Percentiles rank a stretch among this genome's conserved stretches.
phyloP scores from a whole-genome alignment of 352 stramenopile genomes.

The Sclerospora graminicola region DNA sequence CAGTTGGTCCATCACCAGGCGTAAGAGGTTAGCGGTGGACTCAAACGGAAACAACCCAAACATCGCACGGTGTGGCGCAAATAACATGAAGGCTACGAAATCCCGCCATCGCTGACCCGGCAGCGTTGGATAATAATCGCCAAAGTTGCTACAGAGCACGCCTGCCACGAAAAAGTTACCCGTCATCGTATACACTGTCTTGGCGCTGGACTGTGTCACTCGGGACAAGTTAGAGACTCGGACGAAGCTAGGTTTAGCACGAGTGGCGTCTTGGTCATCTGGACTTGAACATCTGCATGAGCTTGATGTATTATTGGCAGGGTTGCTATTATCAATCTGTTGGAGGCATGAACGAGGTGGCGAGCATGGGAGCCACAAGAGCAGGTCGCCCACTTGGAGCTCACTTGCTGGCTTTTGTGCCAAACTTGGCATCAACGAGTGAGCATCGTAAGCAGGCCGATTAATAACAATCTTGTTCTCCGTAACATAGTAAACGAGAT shows the following conservation, averaged over 20 bases:
- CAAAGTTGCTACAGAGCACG: conserved; percentile 71
- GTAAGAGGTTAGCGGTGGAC: conserved; percentile 30
- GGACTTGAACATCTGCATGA: no score
- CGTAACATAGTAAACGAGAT: no score
- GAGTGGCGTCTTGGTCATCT: no score
- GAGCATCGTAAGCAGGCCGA: no score
- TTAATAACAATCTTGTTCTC: no score
- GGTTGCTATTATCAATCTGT: no score
- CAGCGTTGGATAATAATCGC: conserved; percentile 46
- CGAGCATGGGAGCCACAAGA: conserved; percentile 24
- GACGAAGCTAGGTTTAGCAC: no score
- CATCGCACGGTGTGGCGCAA: conserved; percentile 33
- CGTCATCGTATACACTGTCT: conserved; percentile 58
- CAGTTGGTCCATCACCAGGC: no score
- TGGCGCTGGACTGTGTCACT: conserved; percentile 18
- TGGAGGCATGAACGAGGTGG: conserved; percentile 3
- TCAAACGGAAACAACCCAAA: conserved; percentile 41
- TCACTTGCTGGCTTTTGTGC: conserved; percentile 39
- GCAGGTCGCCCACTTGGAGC: conserved; percentile 32
- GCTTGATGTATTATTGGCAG: no score
- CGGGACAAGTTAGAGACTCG: no score
- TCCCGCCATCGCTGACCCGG: conserved; percentile 23
- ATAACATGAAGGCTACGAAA: conserved; percentile 35
- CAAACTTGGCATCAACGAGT: conserved; percentile 8
- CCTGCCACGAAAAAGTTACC: conserved; percentile 59